A percentile compares a stretch with the other conserved stretches of the same genome.
These are phyloP conservation scores for Phytophthora hibernalis DNA, from an alignment of 352 stramenopile species.

Conservation along the genomic window DNA sequence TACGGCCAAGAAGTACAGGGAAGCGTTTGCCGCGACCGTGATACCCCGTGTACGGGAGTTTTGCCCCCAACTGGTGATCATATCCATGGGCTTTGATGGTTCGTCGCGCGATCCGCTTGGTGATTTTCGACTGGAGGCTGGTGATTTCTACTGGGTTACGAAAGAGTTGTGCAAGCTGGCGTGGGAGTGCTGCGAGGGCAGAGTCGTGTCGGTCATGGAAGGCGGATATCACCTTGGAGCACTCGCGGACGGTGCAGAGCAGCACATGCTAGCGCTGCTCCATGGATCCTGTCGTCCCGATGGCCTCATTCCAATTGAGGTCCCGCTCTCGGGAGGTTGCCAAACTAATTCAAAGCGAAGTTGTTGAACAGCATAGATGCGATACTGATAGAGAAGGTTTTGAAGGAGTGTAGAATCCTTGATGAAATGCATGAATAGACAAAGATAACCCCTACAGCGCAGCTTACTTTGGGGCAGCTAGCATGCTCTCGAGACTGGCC, in stretches of 20 bases:
- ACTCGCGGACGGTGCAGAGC: constrained; percentile 56
- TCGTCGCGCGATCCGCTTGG: constrained; percentile 55
- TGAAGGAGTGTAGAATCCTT: constrained; percentile 13
- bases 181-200: constrained; percentile 51
- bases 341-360: constrained; percentile 10
- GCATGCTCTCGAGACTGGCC: constrained; percentile 88
- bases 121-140: constrained; percentile 49
- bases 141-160: constrained; percentile 72
- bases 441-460: neutral
- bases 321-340: constrained; percentile 12
- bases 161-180: constrained; percentile 47
- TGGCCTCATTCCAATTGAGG: constrained; percentile 15
- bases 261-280: constrained; percentile 55
- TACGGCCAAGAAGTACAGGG: constrained; percentile 44
- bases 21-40: constrained; percentile 43
- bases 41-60: constrained; percentile 57
- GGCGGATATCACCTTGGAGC: constrained; percentile 61
- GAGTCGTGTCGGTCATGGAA: constrained; percentile 64
- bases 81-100: constrained; percentile 90
- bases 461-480: constrained; percentile 66
- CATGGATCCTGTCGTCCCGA: constrained; percentile 43
- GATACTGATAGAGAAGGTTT: constrained; percentile 16
- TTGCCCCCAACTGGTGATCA: constrained; percentile 80
- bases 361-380: neutral
- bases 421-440: constrained; percentile 28